Evolutionary conservation across 768 basidiomycete species (phyloP), one percentile per base, ranked within the genome.

Genomic region (Phlegmacium glaucopus): DNA sequence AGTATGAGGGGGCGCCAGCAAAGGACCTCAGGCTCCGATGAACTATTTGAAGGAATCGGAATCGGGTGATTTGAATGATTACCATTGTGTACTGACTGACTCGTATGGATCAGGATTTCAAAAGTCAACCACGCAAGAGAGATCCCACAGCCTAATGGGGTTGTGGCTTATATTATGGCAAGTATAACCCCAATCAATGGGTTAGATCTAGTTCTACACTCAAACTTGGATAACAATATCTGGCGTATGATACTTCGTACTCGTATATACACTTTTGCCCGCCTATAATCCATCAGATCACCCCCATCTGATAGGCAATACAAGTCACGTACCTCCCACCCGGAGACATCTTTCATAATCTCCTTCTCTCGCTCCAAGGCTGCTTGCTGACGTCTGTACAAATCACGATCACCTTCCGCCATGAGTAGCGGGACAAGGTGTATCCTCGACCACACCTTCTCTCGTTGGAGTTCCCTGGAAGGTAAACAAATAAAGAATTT

Each of bases 361-460:
- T 83, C 88, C 69, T 74, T 76, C 69, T 98, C 96, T 39, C 91
- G 70, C 22, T 72, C 85, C 45, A 86, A 42, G 41, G 82, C 83
- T n/a, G 90, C 92, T 61, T 84, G 79, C 59, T 84, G 71, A 32
- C 90, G 80, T 50, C 91, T 78, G 72, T 90, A 93, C 47, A 78
- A 75, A 65, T 94, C 92, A 46, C 96, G 86, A 72, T 99, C 95
- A 4, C 85, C 85, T 65, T 99, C 95, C 32, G 95, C 95, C 57
- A 94, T 76, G 39, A 99, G 77, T 48, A 97, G 65, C 9, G 95
- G 96, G 27, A 94, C 85, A 28, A 96, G 79, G 72, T 98, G 85
- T 62, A 99, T 93, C 53, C 95, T 82, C 49, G 94, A 90, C 95
- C 95, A 97, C 29, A 83, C 82, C 69, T 88, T 87, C 73, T 99